Percentiles rank a stretch among this genome's conserved stretches.
Evolutionary conservation across 2,329 filamentous ascomycete genomes (phyloP).

Genomic region (Ophiostoma sp.): DNA sequence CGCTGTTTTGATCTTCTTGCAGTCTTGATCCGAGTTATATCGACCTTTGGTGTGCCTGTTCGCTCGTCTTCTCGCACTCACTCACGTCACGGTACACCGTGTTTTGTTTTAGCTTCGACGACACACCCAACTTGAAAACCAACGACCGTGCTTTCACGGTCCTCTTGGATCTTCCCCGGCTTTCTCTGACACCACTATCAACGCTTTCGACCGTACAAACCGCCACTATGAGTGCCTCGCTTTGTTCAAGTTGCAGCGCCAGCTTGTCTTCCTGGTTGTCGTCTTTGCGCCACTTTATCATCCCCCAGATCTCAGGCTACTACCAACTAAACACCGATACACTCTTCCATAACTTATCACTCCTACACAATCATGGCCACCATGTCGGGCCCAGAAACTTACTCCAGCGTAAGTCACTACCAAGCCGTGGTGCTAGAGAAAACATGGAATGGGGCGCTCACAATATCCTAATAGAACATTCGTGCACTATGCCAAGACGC

Average conservation of each 20-base stretch:
- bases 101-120: not conserved
- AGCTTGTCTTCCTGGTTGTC: not conserved
- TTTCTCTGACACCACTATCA: not conserved
- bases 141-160: not conserved
- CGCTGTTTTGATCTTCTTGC: not conserved
- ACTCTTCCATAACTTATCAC: not conserved
- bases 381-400: not conserved
- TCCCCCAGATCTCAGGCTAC: not conserved
- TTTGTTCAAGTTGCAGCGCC: not conserved
- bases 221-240: not conserved
- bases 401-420: not conserved
- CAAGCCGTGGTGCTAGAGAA: not conserved
- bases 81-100: too few species aligned
- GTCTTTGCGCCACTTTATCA: not conserved
- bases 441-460: not conserved
- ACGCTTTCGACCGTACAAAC: not conserved
- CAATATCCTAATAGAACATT: slow-evolving; percentile 24
- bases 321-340: not conserved
- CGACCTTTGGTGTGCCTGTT: not conserved
- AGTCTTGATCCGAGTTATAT: not conserved
- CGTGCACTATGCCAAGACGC: slow-evolving; percentile 26
- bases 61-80: not conserved
- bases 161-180: not conserved
- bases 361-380: not conserved
- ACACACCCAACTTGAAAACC: not conserved